phyloP scores from a whole-genome alignment of 2,329 filamentous ascomycete species.

The Talaromyces sp. region DNA sequence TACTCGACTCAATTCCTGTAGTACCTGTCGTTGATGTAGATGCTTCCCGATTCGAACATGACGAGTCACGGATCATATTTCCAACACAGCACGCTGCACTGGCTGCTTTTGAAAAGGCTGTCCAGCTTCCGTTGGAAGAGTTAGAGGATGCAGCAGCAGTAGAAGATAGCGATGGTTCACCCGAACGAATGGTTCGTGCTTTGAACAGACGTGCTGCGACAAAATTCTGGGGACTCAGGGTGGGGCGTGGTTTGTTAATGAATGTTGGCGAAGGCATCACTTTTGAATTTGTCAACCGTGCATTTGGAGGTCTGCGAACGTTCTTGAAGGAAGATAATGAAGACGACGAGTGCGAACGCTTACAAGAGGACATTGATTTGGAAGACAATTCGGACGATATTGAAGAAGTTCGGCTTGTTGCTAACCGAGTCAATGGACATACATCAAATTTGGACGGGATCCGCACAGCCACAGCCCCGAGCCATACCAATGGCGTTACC shows the following conservation, averaged over 20 bases:
- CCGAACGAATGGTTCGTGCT: constrained; percentile 27
- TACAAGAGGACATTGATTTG: constrained; percentile 49
- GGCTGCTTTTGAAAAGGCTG: constrained; percentile 52
- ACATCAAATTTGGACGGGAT: background rate
- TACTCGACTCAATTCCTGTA: constrained; percentile 51
- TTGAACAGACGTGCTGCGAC: constrained; percentile 33
- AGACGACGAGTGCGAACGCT: constrained; percentile 46
- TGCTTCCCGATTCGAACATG: constrained; percentile 55
- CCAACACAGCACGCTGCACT: constrained; percentile 54
- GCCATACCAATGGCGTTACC: background rate
- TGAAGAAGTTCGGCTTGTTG: constrained; percentile 30
- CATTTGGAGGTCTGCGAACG: constrained; percentile 59
- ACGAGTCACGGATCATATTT: constrained; percentile 53
- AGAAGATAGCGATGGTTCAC: constrained; percentile 16
- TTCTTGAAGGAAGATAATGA: constrained; percentile 38
- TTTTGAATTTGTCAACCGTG: constrained; percentile 56
- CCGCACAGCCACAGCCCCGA: background rate
- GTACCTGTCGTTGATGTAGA: constrained; percentile 56
- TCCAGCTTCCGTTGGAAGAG: constrained; percentile 53
- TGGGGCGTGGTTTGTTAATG: constrained; percentile 58
- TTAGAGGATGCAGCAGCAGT: constrained; percentile 40
- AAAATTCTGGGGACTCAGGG: constrained; percentile 58
- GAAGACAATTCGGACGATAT: constrained; percentile 46
- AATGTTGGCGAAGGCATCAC: constrained; percentile 55
- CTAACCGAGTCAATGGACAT: background rate